Evolutionary conservation across 75 land plant genomes (phyloP), one percentile per base, ranked within the genome.

Genomic region (Ceratopteris richardii): DNA sequence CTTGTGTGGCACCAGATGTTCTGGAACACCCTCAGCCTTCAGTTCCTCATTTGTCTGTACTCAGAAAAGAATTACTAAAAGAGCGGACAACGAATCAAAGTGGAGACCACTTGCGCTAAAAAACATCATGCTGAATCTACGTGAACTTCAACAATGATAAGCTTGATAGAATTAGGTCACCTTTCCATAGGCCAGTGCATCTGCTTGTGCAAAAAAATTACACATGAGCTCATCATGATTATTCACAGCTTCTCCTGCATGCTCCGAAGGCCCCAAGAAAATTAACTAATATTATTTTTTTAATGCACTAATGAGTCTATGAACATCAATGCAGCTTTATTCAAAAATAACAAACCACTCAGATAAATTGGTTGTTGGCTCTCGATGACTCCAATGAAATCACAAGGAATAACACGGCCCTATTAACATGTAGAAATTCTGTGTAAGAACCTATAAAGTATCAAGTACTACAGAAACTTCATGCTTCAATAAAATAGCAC

Each of bases 201-300:
- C 99, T 33, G 99, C 88, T 61, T 95, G 99, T 17, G 99, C 99
- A 72, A 95, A 95, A 55, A 95, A 95, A 62, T 95, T 95, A 26
- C 93, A 95, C 97, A 95, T 95, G 41, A 95, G 96, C 59, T 95
- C 99, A 77, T 95, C 99, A 67, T 95, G 99, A 75, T 95, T 95
- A 61, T 83, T 80, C 47, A 95, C 97, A 30, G 48, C 43, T 68
- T 95, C 99, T 37, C 83, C 99, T 94, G 73, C 21, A 77, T 59
- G 31, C 0, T 28, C 33, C 51, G 13, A 24, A 54, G 56, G 17
- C 24, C 17, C 53, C 14, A 14, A 9, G 9, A 40, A 14, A 40
- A 9, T 51, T 23, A 51, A 51, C 10, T n/a, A n/a, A n/a, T n/a
- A n/a, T n/a, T n/a, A n/a, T n/a, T n/a, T n/a, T n/a, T n/a, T n/a